A percentile compares a stretch with the other conserved stretches of the same genome.
These are phyloP conservation scores for Globisporangium polare DNA, from an alignment of 352 stramenopile species.

Conservation along the genomic window DNA sequence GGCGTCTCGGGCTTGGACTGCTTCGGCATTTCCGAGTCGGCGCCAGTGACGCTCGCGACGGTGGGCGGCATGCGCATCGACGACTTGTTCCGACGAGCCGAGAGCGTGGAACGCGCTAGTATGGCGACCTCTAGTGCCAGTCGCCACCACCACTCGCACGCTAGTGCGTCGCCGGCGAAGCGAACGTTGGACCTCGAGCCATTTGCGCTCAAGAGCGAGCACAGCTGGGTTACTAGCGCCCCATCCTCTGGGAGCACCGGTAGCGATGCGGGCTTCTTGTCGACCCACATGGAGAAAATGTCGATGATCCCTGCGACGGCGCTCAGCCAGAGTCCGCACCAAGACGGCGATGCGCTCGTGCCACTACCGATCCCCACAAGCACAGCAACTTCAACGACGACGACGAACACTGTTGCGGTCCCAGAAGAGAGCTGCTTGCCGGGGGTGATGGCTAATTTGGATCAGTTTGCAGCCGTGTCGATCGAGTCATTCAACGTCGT, in stretches of 20 bases:
- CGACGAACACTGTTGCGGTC: background rate
- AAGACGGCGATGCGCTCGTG: background rate
- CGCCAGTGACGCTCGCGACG: constrained; percentile 6
- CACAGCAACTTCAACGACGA: background rate
- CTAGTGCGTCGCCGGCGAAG: background rate
- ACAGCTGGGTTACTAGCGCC: background rate
- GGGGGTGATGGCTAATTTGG: constrained; percentile 6
- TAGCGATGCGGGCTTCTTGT: constrained; percentile 42
- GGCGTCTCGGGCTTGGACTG: constrained; percentile 25
- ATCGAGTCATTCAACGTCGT: constrained; percentile 11
- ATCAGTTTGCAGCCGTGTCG: constrained; percentile 10
- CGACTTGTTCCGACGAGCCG: constrained; percentile 12
- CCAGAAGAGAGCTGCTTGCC: background rate
- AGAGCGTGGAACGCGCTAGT: background rate
- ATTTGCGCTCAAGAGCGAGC: constrained; percentile 21
- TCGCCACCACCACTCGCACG: background rate
- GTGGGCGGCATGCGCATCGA: constrained; percentile 12
- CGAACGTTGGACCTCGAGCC: constrained; percentile 17
- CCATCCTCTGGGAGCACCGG: constrained; percentile 7
- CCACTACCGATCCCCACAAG: background rate
- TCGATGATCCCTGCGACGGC: constrained; percentile 30
- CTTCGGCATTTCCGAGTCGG: constrained; percentile 35
- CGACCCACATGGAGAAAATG: constrained; percentile 66
- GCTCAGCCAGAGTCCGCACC: background rate
- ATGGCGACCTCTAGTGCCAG: background rate